A percentile compares a stretch with the other conserved stretches of the same genome.
These are phyloP conservation scores for Neospermospora avenae DNA, from an alignment of 2,329 filamentous ascomycete species.

Conservation along the genomic window DNA sequence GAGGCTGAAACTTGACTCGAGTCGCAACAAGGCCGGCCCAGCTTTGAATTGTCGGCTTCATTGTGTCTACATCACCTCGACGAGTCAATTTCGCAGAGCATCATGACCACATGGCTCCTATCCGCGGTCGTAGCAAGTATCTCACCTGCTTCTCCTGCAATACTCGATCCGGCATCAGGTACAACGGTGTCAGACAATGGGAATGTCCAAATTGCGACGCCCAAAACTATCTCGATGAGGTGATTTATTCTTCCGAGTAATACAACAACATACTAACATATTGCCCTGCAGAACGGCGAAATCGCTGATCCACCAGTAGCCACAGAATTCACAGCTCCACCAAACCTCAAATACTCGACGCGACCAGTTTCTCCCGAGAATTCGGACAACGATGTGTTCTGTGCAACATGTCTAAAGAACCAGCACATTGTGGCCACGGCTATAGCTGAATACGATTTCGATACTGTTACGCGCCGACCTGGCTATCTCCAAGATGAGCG, in stretches of 20 bases:
- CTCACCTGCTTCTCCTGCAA: slow-evolving; percentile 84
- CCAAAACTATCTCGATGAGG: slow-evolving; percentile 85
- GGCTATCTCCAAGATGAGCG: slow-evolving; percentile 64
- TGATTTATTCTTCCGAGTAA: slow-evolving; percentile 39
- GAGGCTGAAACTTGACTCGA: slow-evolving; percentile 1
- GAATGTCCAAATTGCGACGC: slow-evolving; percentile 77
- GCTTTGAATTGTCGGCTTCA: background rate
- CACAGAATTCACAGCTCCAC: slow-evolving; percentile 47
- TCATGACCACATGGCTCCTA: slow-evolving; percentile 29
- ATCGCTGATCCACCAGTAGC: slow-evolving; percentile 80
- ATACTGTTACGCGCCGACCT: slow-evolving; percentile 60
- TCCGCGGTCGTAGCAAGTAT: slow-evolving; percentile 23
- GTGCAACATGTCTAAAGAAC: slow-evolving; percentile 80
- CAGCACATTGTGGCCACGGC: slow-evolving; percentile 76
- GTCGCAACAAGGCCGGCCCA: background rate
- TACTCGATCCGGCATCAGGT: slow-evolving; percentile 57
- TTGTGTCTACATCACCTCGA: background rate
- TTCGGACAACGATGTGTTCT: slow-evolving; percentile 50
- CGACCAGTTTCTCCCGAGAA: slow-evolving; percentile 36
- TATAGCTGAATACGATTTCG: slow-evolving; percentile 76
- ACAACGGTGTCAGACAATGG: slow-evolving; percentile 63
- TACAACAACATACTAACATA: background rate
- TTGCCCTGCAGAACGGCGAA: slow-evolving; percentile 66
- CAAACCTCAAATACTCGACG: slow-evolving; percentile 46
- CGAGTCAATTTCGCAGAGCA: background rate